Conservation (phyloP, 805 yeast species). For the Candida parachauliodes region DNA sequence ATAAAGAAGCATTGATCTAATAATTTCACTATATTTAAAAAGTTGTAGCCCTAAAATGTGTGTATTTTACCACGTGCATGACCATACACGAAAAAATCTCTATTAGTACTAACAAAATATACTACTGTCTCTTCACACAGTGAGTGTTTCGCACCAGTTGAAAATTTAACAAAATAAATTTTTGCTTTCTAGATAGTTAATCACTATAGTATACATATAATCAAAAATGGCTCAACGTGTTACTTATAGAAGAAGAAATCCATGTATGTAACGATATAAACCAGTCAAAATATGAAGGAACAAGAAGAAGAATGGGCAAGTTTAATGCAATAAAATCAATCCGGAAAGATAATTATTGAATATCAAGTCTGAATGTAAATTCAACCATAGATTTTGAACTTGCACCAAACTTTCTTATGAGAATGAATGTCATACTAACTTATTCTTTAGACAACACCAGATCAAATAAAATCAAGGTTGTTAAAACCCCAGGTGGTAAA, state of each 20-base stretch:
- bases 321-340: no score
- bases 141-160: slow-evolving; percentile 4
- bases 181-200: slow-evolving; percentile 7
- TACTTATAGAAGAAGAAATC: slow-evolving; percentile 98
- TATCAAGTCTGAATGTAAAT: no score
- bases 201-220: slow-evolving; percentile 7
- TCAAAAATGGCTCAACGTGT: slow-evolving; percentile 97
- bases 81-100: not conserved
- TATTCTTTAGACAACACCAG: slow-evolving; percentile 85
- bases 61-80: not conserved
- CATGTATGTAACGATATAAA: slow-evolving; percentile 54
- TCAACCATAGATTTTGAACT: no score
- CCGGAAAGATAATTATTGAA: no score
- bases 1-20: no score
- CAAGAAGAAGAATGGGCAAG: no score
- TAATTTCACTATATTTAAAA: not conserved
- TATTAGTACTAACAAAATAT: not conserved
- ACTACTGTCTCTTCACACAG: slow-evolving; percentile 2
- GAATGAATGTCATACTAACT: no score
- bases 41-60: not conserved
- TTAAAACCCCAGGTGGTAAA: slow-evolving; percentile 99
- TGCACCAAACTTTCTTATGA: no score
- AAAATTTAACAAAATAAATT: slow-evolving; percentile 3
- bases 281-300: not conserved
- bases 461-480: slow-evolving; percentile 99